Percentiles rank a stretch among this genome's conserved stretches.
phyloP scores from a whole-genome alignment of 805 yeast species.

The Yamadazyma ubonensis region DNA sequence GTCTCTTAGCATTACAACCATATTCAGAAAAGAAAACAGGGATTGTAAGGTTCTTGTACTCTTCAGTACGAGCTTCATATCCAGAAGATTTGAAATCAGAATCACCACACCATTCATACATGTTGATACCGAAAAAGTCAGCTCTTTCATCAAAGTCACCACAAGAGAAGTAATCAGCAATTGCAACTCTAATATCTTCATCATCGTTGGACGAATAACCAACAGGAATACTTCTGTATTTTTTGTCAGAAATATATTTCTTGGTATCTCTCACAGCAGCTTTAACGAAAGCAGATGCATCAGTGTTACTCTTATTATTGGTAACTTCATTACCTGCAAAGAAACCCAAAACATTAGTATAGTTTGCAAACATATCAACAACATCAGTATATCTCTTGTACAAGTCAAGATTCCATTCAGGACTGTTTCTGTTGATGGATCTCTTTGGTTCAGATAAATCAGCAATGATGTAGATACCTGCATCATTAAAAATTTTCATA shows the following conservation, averaged over 20 bases:
- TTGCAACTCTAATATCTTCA: constrained; percentile 67
- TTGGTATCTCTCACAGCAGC: constrained; percentile 93
- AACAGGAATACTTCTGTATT: constrained; percentile 80
- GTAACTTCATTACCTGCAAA: constrained; percentile 98
- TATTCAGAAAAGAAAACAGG: constrained; percentile 87
- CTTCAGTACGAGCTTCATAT: constrained; percentile 66
- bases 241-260: constrained; percentile 61
- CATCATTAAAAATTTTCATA: constrained; percentile 44
- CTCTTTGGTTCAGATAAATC: constrained; percentile 64
- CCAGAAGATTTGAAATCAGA: constrained; percentile 63
- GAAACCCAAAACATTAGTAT: constrained; percentile 84
- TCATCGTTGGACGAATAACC: constrained; percentile 95
- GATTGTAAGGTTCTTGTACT: constrained; percentile 67
- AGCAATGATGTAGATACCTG: constrained; percentile 45
- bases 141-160: constrained; percentile 64
- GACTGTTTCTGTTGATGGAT: constrained; percentile 75
- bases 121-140: constrained; percentile 82
- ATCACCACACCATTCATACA: constrained; percentile 86
- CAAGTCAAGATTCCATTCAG: constrained; percentile 72
- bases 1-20: constrained; percentile 75
- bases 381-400: constrained; percentile 78
- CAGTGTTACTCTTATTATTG: constrained; percentile 77
- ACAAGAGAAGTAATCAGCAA: constrained; percentile 86
- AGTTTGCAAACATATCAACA: constrained; percentile 73
- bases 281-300: constrained; percentile 91